A percentile compares a stretch with the other conserved stretches of the same genome.
These are phyloP conservation scores for Quercus wislizeni DNA, from an alignment of 306 rosid species.

Conservation along the genomic window DNA sequence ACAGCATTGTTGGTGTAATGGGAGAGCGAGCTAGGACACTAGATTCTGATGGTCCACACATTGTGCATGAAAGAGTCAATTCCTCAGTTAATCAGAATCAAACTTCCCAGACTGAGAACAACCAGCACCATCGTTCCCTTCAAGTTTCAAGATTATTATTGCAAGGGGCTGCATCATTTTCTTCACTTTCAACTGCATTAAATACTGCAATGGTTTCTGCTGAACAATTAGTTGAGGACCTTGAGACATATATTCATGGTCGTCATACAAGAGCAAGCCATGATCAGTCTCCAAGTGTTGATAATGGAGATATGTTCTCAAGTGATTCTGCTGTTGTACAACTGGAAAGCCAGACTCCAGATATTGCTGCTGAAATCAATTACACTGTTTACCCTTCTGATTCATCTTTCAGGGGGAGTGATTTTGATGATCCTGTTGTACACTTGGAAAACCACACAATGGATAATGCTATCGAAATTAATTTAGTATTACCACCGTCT, in stretches of 20 bases:
- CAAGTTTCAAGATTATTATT: conserved; percentile 46
- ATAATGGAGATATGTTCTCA: conserved; percentile 23
- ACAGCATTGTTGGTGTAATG: conserved; percentile 37
- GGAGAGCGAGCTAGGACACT: conserved; percentile 39
- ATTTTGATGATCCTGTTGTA: conserved; percentile 11
- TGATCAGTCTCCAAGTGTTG: conserved; percentile 20
- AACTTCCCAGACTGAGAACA: conserved; percentile 23
- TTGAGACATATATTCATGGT: conserved; percentile 43
- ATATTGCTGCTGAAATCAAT: conserved; percentile 37
- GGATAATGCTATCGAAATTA: conserved; percentile 27
- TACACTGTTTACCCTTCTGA: conserved; percentile 23
- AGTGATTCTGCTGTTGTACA: conserved; percentile 30
- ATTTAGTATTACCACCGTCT: conserved; percentile 4
- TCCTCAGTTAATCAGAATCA: conserved; percentile 15
- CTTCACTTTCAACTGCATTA: conserved; percentile 63
- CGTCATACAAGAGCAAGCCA: conserved; percentile 25
- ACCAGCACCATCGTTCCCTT: conserved; percentile 26
- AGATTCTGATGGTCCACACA: conserved; percentile 16
- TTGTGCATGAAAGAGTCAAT: conserved; percentile 29
- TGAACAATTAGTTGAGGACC: conserved; percentile 62
- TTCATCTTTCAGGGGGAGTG: conserved; percentile 33
- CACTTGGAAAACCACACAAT: conserved; percentile 33
- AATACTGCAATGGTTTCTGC: conserved; percentile 64
- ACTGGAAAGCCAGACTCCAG: conserved; percentile 34
- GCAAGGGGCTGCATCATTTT: conserved; percentile 58